Evolutionary conservation across 495 filamentous ascomycete species (phyloP), one percentile per base, ranked within the genome.

Genomic region (Lophium mytilinum): DNA sequence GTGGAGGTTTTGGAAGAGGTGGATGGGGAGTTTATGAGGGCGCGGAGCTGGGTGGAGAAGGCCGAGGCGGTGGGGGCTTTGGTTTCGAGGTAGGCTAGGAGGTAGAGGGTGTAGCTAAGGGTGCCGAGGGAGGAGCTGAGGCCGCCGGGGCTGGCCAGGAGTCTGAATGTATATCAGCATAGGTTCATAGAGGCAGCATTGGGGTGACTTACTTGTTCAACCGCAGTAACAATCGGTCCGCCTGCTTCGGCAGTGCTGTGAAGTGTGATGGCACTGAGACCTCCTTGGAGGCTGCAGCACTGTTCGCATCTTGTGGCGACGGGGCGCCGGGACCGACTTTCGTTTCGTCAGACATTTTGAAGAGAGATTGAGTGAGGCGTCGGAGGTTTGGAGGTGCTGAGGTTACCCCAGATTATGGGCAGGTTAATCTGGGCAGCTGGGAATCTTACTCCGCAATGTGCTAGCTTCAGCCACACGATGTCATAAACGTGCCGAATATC

Each of bases 41-140:
- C 55, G 50, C 66, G 62, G 33, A 71, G 58, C 41, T 56, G 50
- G 37, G 40, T 59, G 14, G 67, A 45, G 42, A 45, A 40, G 42
- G 34, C 18, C 11, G 61, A 37, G 24, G 65, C 37, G 41, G 58
- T 50, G 33, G 58, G 56, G 39, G 65, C 50, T 24, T 61, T 61
- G 37, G 67, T 47, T 47, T 68, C 57, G 37, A 69, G 63, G 63
- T 67, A 68, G 17, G 69, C 67, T 52, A 69, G 63, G 19, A 69
- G 61, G 62, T 71, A 71, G 55, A 71, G 66, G 52, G 63, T 64
- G 59, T 71, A 71, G 62, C 69, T 71, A 52, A 67, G 60, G 54
- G 69, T 69, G 36, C 63, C 66, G 56, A 71, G 67, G 63, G 69
- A 66, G 42, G 69, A 36, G 54, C 48, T 58, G 55, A 71, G 67